phyloP scores from a whole-genome alignment of 768 basidiomycete genomes.

The Phlegmacium glaucopus region DNA sequence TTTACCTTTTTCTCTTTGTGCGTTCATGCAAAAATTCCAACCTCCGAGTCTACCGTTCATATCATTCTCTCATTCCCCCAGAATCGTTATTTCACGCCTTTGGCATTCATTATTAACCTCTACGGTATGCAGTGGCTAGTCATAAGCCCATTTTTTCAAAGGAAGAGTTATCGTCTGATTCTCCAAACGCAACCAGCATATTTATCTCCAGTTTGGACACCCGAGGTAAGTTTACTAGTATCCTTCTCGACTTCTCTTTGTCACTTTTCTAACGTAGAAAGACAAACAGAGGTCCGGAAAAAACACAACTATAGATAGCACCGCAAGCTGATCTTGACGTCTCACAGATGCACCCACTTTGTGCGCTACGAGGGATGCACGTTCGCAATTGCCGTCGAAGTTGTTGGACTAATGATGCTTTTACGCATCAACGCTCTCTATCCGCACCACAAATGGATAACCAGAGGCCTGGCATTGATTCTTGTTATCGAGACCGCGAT shows the following conservation, averaged over 20 bases:
- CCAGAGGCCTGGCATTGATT: slow-evolving; percentile 28
- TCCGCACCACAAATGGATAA: slow-evolving; percentile 27
- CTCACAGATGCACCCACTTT: slow-evolving; percentile 39
- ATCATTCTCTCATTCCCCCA: slow-evolving; percentile 14
- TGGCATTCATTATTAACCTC: slow-evolving; percentile 59
- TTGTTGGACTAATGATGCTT: slow-evolving; percentile 58
- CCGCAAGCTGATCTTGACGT: not conserved
- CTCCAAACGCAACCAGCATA: slow-evolving; percentile 29
- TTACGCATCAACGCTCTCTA: slow-evolving; percentile 45
- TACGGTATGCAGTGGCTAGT: slow-evolving; percentile 28
- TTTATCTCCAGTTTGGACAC: slow-evolving; percentile 36
- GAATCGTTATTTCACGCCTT: slow-evolving; percentile 64
- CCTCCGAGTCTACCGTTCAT: not conserved
- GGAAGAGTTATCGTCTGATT: not conserved
- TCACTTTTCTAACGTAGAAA: not conserved
- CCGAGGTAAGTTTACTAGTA: slow-evolving; percentile 25
- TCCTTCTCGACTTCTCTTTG: not conserved
- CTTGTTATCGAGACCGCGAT: slow-evolving; percentile 42
- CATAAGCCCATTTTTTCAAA: not conserved
- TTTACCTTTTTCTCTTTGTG: slow-evolving; percentile 42
- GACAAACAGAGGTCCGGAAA: slow-evolving; percentile 12
- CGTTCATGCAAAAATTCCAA: slow-evolving; percentile 5
- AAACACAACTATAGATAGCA: not conserved
- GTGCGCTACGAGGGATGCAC: slow-evolving; percentile 51
- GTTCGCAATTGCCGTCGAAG: slow-evolving; percentile 48